phyloP scores from a whole-genome alignment of 106 monocot genomes.

The Acorus gramineus region DNA sequence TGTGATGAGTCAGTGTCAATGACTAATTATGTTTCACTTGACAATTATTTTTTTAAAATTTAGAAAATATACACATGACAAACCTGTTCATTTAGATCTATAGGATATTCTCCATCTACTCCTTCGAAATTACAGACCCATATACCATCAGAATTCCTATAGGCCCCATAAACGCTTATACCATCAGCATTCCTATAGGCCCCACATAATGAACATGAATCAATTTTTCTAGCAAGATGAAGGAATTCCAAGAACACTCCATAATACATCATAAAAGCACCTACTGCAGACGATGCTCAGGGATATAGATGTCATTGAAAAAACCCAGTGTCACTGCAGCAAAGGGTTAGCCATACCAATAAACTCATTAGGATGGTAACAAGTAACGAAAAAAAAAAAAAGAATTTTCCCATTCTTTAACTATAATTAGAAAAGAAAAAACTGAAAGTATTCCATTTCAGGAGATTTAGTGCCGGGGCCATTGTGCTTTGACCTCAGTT shows the following conservation, averaged over 20 bases:
- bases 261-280: no score
- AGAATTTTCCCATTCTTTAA: background rate
- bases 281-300: constrained; percentile 34
- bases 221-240: no score
- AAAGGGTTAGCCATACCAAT: background rate
- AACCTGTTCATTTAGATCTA: constrained; percentile 80
- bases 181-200: constrained; percentile 42
- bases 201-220: background rate
- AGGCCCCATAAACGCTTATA: constrained; percentile 36
- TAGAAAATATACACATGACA: background rate
- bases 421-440: no score
- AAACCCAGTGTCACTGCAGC: constrained; percentile 92
- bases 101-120: constrained; percentile 17
- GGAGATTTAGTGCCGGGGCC: no score
- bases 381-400: background rate
- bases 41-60: background rate
- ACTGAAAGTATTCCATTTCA: no score
- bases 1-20: background rate
- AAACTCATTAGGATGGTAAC: background rate
- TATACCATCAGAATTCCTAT: constrained; percentile 50
- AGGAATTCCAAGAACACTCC: no score
- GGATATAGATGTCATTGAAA: constrained; percentile 80
- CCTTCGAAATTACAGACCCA: constrained; percentile 45
- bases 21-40: background rate
- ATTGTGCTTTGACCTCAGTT: no score